Percentiles rank a stretch among this genome's conserved stretches.
Conservation (phyloP, 257 asterid genomes). For the Knoxia roxburghii region DNA sequence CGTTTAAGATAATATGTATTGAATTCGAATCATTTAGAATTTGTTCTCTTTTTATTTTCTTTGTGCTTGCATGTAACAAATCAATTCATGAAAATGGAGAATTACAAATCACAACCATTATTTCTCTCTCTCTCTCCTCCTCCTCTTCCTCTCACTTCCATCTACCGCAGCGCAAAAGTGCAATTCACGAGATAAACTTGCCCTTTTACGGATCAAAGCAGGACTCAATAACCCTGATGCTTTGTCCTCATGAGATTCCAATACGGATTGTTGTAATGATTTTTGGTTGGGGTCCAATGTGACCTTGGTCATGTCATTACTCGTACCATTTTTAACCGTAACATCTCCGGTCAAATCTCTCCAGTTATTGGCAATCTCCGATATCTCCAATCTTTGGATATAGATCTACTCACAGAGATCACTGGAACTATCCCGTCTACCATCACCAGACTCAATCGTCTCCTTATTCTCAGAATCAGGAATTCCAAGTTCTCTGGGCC, state of each 20-base stretch:
- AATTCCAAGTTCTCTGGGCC: too few relatives aligned
- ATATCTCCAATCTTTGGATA: conserved; percentile 15
- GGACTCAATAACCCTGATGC: too few relatives aligned
- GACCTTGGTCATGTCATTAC: not conserved
- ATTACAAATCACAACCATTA: too few relatives aligned
- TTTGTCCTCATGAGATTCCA: not conserved
- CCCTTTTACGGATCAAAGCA: not conserved
- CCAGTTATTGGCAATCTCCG: conserved; percentile 19
- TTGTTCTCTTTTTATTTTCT: too few relatives aligned
- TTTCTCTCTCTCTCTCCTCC: not conserved
- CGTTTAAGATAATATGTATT: too few relatives aligned
- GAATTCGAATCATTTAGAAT: too few relatives aligned
- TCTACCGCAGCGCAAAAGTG: not conserved
- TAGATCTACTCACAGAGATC: too few relatives aligned
- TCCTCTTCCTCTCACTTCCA: not conserved
- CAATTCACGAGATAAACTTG: not conserved
- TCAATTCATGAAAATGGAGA: too few relatives aligned
- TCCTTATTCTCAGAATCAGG: too few relatives aligned
- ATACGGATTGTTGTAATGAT: not conserved
- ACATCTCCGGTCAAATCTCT: not conserved
- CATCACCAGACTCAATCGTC: too few relatives aligned
- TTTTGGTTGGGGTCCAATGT: not conserved
- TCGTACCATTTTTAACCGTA: not conserved
- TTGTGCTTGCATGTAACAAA: too few relatives aligned
- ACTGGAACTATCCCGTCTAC: too few relatives aligned